Conservation (phyloP, 768 basidiomycete species). For the Kwoniella shandongensis region DNA sequence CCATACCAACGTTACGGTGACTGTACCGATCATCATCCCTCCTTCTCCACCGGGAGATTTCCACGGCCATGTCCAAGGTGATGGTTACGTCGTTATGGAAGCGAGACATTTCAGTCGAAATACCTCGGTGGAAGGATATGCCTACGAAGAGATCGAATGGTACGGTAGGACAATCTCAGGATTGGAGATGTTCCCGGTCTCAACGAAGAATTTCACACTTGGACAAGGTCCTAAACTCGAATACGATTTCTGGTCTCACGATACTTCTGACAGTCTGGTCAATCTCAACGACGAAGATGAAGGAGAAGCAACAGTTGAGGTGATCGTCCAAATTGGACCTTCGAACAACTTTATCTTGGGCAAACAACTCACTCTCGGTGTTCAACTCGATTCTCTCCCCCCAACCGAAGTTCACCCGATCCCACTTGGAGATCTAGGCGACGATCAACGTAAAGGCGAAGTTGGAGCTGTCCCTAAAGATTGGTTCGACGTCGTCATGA, state of each 20-base stretch:
- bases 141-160: constrained; percentile 64
- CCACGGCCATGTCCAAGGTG: constrained; percentile 65
- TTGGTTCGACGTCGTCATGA: constrained; percentile 39
- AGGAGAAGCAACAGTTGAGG: constrained; percentile 10
- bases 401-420: constrained; percentile 32
- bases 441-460: constrained; percentile 3
- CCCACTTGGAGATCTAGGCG: constrained; percentile 14
- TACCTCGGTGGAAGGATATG: constrained; percentile 58
- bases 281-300: neutral
- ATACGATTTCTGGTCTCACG: constrained; percentile 55
- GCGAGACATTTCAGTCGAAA: constrained; percentile 63
- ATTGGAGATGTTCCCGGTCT: constrained; percentile 63
- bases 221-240: constrained; percentile 67
- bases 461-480: constrained; percentile 39
- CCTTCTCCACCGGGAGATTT: constrained; percentile 24
- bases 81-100: constrained; percentile 67
- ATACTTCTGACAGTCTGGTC: neutral
- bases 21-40: constrained; percentile 29
- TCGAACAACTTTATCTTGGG: constrained; percentile 32
- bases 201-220: constrained; percentile 62
- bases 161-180: constrained; percentile 65
- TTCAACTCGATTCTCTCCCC: constrained; percentile 34
- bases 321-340: constrained; percentile 43
- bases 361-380: constrained; percentile 34
- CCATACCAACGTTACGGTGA: constrained; percentile 38